Evolutionary conservation across 805 yeast genomes (phyloP), one percentile per base, ranked within the genome.

Genomic region (Maudiozyma saulgeensis): DNA sequence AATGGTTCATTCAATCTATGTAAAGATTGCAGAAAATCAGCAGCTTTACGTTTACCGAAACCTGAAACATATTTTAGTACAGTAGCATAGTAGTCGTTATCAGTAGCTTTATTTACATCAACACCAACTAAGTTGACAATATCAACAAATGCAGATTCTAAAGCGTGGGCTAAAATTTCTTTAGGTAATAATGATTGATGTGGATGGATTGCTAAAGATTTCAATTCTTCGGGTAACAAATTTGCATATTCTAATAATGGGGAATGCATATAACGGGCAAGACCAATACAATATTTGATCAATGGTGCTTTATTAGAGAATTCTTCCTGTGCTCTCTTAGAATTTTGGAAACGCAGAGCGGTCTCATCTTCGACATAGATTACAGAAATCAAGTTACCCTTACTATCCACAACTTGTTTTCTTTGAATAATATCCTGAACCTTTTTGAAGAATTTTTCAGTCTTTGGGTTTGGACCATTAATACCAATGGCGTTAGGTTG

Each of bases 11-110:
- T 72, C 46, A 66, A 54, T 54, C 69, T 62, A 60, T 85, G 88
- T 54, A 93, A 81, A 41, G 86, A 87, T 65, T 89, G 86, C 42
- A 91, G 63, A 51, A 93, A 74, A 44, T 95, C 95, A 26, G 85
- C 77, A 0, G 98, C 91, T 67, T 93, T 93, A 71, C 99, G 82
- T 46, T 96, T 95, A 41, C 99, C 99, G 51, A 93, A 74, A 23
- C 99, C 99, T 8, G 95, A 80, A 46, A 93, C 79, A 62, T 78
- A 93, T 31, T 81, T 93, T 52, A 93, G 71, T 47, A 80, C 67
- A 34, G 79, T 77, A 2, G 96, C 87, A 51, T 80, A 68, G 59
- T 87, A 86, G 1, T 80, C 72, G 41, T 64, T 65, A 49, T 85
- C 86, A 6, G 88, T 82, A 7, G 96, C 96, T 53, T 84, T 90